A percentile compares a stretch with the other conserved stretches of the same genome.
phyloP scores from a whole-genome alignment of 2,329 filamentous ascomycete species.

The Chaetothyriales sp. region DNA sequence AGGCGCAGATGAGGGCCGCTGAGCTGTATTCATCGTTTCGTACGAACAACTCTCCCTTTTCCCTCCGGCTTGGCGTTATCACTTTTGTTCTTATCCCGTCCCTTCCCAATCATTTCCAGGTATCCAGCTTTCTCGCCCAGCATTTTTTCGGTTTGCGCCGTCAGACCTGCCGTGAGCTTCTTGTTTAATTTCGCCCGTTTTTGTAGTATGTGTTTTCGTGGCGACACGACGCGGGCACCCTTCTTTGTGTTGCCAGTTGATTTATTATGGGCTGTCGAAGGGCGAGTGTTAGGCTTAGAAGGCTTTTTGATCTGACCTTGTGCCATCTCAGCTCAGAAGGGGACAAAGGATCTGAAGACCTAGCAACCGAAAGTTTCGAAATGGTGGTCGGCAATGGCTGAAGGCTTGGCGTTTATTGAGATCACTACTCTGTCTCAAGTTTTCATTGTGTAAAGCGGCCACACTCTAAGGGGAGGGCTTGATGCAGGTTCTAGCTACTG shows the following conservation, averaged over 20 bases:
- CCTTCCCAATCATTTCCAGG: conserved; percentile 55
- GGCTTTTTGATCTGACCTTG: conserved; percentile 16
- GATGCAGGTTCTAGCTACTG: no score
- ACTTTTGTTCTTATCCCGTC: conserved; percentile 31
- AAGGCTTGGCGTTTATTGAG: no score
- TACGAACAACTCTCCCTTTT: conserved; percentile 18
- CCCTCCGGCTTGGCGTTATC: conserved; percentile 17
- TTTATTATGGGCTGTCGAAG: not conserved
- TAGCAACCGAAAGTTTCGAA: no score
- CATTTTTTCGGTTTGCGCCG: conserved; percentile 52
- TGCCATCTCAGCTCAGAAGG: conserved; percentile 7
- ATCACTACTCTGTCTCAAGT: no score
- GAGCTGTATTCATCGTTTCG: not conserved
- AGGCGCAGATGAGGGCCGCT: no score
- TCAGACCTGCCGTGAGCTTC: conserved; percentile 51
- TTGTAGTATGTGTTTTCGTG: conserved; percentile 49
- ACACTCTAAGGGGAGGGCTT: no score
- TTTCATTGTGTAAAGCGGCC: no score
- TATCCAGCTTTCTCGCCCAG: conserved; percentile 56
- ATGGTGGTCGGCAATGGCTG: no score
- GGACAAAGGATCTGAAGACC: no score
- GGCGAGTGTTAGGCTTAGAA: conserved; percentile 1
- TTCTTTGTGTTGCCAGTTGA: conserved; percentile 37
- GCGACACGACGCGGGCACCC: conserved; percentile 50
- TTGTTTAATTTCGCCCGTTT: conserved; percentile 51